A percentile compares a stretch with the other conserved stretches of the same genome.
These are phyloP conservation scores for Aspergillus aculeatus DNA, from an alignment of 2,329 filamentous ascomycete species.

Conservation along the genomic window DNA sequence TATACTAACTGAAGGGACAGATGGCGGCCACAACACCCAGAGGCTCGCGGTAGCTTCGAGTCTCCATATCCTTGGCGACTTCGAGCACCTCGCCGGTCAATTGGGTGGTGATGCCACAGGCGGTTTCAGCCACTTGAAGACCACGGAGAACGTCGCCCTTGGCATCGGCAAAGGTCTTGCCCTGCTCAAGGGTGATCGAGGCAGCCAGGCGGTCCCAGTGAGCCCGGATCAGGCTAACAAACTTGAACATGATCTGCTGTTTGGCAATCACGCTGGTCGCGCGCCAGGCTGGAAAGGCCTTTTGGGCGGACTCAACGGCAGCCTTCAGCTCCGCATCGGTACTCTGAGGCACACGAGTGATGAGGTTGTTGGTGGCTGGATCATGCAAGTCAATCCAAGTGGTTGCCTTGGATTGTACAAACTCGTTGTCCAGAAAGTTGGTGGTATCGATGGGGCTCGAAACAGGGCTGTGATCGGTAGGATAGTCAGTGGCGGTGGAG, in stretches of 20 bases:
- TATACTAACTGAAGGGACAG: conserved; percentile 61
- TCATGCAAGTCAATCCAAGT: conserved; percentile 66
- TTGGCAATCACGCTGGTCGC: conserved; percentile 58
- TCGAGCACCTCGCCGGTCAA: conserved; percentile 66
- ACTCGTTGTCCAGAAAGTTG: conserved; percentile 66
- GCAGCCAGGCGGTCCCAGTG: conserved; percentile 66
- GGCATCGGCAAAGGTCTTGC: conserved; percentile 68
- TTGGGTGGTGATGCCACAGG: conserved; percentile 66
- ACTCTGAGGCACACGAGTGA: conserved; percentile 64
- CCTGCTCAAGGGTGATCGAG: conserved; percentile 66
- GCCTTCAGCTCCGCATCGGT: conserved; percentile 64
- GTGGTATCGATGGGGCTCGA: conserved; percentile 56
- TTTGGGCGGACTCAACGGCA: conserved; percentile 61
- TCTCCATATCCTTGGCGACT: conserved; percentile 70
- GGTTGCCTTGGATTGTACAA: conserved; percentile 56
- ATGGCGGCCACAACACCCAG: conserved; percentile 65
- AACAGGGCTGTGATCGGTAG: conserved; percentile 57
- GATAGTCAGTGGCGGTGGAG: conserved; percentile 54
- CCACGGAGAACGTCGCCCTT: conserved; percentile 65
- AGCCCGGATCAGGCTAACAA: conserved; percentile 60
- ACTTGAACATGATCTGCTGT: conserved; percentile 68
- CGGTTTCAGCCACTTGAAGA: conserved; percentile 65
- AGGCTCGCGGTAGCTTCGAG: conserved; percentile 64
- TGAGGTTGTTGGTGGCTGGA: conserved; percentile 65
- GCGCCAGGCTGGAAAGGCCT: conserved; percentile 63